A percentile compares a stretch with the other conserved stretches of the same genome.
Evolutionary conservation across 2,329 filamentous ascomycete species (phyloP).

Genomic region (Nothophoma quercina): DNA sequence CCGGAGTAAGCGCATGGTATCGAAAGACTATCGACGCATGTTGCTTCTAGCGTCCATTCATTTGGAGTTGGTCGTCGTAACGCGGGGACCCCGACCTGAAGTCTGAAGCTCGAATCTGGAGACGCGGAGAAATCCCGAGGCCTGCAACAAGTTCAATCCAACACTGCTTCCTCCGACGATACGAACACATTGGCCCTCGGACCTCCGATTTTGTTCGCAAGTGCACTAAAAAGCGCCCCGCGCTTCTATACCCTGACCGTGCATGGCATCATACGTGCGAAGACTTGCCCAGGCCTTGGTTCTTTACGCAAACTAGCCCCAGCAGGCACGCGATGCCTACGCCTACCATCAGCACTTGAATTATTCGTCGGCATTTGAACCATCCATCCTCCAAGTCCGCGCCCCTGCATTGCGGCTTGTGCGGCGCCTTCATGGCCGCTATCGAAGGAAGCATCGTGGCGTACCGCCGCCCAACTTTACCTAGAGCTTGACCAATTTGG

Average conservation of each 20-base stretch:
- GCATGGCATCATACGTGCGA: not conserved
- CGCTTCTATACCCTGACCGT: too few relatives aligned
- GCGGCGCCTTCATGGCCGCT: not conserved
- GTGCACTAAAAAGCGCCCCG: constrained; percentile 2
- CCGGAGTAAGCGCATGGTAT: constrained; percentile 3
- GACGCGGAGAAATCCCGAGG: constrained; percentile 1
- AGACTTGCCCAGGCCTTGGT: constrained; percentile 5
- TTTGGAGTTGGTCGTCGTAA: not conserved
- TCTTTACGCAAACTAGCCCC: not conserved
- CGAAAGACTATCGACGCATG: constrained; percentile 1
- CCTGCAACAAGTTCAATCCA: not conserved
- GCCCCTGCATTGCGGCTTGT: constrained; percentile 15
- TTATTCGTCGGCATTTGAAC: constrained; percentile 7
- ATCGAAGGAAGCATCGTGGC: constrained; percentile 11
- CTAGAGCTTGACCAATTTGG: constrained; percentile 8
- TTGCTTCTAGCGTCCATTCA: constrained; percentile 5
- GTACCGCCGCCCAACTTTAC: not conserved
- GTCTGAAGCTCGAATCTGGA: constrained; percentile 6
- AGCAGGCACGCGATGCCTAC: not conserved
- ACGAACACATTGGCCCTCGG: constrained; percentile 3
- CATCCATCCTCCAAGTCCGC: not conserved
- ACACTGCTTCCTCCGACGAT: not conserved
- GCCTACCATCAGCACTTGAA: not conserved
- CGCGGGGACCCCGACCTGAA: constrained; percentile 11
- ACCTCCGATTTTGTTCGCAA: constrained; percentile 6